These are phyloP conservation scores for Penicillium tannophilum DNA, from an alignment of 495 filamentous ascomycete genomes.

Conservation along the genomic window DNA sequence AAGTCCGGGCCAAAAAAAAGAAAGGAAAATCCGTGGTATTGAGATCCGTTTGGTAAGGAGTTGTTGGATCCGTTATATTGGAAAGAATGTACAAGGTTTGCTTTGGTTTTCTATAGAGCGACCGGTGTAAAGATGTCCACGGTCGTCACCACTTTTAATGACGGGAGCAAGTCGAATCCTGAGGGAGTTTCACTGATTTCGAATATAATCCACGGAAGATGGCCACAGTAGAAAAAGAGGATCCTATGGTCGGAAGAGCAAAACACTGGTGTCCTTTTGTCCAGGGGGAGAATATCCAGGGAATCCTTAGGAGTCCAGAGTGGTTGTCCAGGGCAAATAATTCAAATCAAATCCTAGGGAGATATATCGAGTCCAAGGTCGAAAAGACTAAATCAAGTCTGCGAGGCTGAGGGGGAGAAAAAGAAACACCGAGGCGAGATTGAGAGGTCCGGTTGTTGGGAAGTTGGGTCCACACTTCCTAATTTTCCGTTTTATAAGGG, in stretches of 20 bases:
- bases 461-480: constrained; percentile 8
- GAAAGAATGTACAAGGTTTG: constrained; percentile 24
- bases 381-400: constrained; percentile 25
- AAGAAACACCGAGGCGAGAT: constrained; percentile 17
- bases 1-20: constrained; percentile 39
- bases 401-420: constrained; percentile 15
- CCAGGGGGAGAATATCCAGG: constrained; percentile 25
- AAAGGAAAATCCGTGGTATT: constrained; percentile 21
- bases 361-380: constrained; percentile 11
- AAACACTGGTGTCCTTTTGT: constrained; percentile 20
- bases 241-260: constrained; percentile 26
- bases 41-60: constrained; percentile 16
- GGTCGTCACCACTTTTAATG: constrained; percentile 28
- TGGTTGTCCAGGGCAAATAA: constrained; percentile 24
- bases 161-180: constrained; percentile 16
- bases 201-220: constrained; percentile 24
- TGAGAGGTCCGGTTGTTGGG: constrained; percentile 6
- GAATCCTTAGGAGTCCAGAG: constrained; percentile 23
- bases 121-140: constrained; percentile 21
- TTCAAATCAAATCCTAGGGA: constrained; percentile 16
- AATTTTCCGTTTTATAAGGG: not conserved
- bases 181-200: constrained; percentile 16
- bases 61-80: constrained; percentile 30
- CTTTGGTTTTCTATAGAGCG: constrained; percentile 26
- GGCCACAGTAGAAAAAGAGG: constrained; percentile 15